phyloP scores from a whole-genome alignment of 2,329 filamentous ascomycete species.

The Verticillium tricorpus region DNA sequence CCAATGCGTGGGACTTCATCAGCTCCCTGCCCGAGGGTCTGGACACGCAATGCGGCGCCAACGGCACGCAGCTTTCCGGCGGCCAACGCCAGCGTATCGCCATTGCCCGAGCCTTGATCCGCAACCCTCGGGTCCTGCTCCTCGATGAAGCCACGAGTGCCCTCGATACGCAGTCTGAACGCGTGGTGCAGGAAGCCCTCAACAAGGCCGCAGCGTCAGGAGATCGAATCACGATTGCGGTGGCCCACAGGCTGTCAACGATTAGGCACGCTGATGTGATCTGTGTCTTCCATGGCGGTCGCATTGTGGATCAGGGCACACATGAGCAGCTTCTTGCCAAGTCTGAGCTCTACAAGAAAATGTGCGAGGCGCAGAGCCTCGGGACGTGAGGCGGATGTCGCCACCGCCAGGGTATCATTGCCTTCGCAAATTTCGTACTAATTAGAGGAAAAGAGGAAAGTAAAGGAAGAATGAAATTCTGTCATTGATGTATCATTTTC shows the following conservation, averaged over 20 bases:
- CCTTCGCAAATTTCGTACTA: rapidly evolving
- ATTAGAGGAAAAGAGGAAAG: too few species aligned
- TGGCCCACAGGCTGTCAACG: conserved; percentile 55
- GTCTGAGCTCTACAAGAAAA: conserved; percentile 35
- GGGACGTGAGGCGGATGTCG: too few species aligned
- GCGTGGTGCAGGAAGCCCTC: conserved; percentile 40
- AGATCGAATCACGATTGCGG: conserved; percentile 52
- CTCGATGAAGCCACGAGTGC: conserved; percentile 57
- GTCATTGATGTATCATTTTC: too few species aligned
- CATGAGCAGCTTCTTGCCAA: conserved; percentile 51
- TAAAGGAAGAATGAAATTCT: too few species aligned
- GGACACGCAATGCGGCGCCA: conserved; percentile 11
- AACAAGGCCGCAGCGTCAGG: conserved; percentile 32
- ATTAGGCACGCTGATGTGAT: conserved; percentile 51
- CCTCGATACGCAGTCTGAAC: conserved; percentile 32
- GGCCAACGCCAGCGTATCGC: conserved; percentile 53
- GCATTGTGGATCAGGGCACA: conserved; percentile 53
- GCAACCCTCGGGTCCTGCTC: conserved; percentile 47
- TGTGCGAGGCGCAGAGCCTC: conserved; percentile 7
- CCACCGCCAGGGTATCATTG: too few species aligned
- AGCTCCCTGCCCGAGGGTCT: conserved; percentile 41
- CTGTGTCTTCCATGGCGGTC: conserved; percentile 53
- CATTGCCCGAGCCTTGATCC: conserved; percentile 50
- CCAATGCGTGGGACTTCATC: conserved; percentile 45
- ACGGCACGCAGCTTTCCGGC: conserved; percentile 38